Base-by-base conservation (phyloP, 1,284 basidiomycete genomes). In the Ustilago trichophora region DNA sequence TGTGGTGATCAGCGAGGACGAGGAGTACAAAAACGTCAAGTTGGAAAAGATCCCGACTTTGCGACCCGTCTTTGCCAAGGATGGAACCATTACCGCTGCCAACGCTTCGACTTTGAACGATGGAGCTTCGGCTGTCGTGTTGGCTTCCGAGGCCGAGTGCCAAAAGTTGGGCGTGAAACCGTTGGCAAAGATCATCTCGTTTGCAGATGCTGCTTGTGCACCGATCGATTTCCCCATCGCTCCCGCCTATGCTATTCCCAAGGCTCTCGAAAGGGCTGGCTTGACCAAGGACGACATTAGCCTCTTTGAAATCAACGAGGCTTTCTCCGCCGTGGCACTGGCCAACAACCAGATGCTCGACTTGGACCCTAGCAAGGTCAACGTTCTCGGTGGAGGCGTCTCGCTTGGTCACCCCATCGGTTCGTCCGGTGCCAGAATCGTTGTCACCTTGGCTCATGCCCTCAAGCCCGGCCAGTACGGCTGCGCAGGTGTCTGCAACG, bases 181-280 rank as follows among this genome's bases (percentile, higher is more conserved):
- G 29, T 59, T 84, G 26, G 83, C 83, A 26, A 80, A 79, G 72
- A 81, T 84, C 34, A 47, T 84, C 33, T 76, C 93, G 6, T 98
- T 91, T 83, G 93, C 96, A 64, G 96, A 99, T 84, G 93, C 91
- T 67, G 96, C 96, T 77, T 89, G 93, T 75, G 92, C 92, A 26
- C 96, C 96, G 32, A 91, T 98, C 75, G 93, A 98, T 83, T 99
- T 99, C 88, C 93, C 95, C 41, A 87, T 89, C 73, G 96, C 96
- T 25, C 96, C 96, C 24, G 91, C 95, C 21, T 86, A 91, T 58
- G 95, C 94, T 32, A 85, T 98, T 40, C 96, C 96, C 34, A 84
- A 88, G 65, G 96, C 96, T 9, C 86, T 99, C 55, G 85, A 93
- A 85, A 88, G 87, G 69, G 96, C 95, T 41, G 91, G 91, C 73